Base-by-base conservation (phyloP, 2,329 filamentous ascomycete species). In the Chaetomiaceae sp. region DNA sequence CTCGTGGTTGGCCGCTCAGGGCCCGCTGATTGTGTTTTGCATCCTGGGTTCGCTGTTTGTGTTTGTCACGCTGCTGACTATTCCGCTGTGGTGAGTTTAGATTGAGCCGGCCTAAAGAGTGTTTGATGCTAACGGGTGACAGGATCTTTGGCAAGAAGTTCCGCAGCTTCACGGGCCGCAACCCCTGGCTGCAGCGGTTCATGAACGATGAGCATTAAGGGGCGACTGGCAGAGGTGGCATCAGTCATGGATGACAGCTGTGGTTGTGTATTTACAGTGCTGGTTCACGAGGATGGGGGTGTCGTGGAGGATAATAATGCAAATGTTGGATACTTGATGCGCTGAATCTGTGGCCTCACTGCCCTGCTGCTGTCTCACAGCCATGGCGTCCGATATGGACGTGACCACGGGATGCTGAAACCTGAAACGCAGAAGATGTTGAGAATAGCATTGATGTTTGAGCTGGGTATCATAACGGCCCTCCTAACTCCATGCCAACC, bases 61-160 rank as follows among this genome's bases (percentile, higher is more conserved):
- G 2, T 70, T 63, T 4, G 73, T 78, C 9, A 71, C 71, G 51
- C 57, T 70, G 29, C 60, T 78, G 59, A 77, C 75, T 1, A 69
- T 78, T 15, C 75, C 75, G 1, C 59, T 78, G 31, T 79, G 75
- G 65, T 65, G 47, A 59, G 63, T 59, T 29, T 6, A 3, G 6
- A 11, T 14, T 23, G 3, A n/a, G 6, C 1, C 6, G 3, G 11
- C 17, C 19, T 4, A 8, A 15, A 37, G 11, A 11, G 2, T 15
- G 3, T 7, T 8, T 20, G 15, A 47, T 37, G 31, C 44, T 47
- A 14, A 47, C 44, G 4, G 12, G 12, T 12, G 31, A n/a, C n/a
- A 65, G 63, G 72, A 67, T 78, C 7, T 78, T 66, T 58, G 76
- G 76, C 5, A 78, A 79, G 66, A 69, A 68, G 53, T 68, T 71